phyloP scores from a whole-genome alignment of 1,284 basidiomycete genomes.

The Takashimella tepidaria region DNA sequence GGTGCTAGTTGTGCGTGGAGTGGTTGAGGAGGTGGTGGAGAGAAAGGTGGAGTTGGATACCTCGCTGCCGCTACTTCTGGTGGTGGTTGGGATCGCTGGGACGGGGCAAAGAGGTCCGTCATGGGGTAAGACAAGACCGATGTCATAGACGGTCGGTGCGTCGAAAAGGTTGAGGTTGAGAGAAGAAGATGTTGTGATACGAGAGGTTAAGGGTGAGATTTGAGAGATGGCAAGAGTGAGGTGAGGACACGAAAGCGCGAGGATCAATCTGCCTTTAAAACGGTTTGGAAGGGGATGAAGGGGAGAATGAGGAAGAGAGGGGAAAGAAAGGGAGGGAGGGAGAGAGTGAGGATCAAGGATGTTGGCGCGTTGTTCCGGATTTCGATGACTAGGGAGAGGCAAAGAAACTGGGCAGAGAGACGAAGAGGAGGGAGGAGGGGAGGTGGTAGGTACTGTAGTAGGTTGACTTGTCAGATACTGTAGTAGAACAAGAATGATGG shows the following conservation, averaged over 20 bases:
- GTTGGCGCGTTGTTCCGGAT: too few species aligned
- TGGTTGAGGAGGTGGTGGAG: conserved; percentile 1
- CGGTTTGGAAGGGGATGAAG: background rate
- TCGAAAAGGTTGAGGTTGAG: conserved; percentile 1
- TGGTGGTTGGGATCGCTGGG: conserved; percentile 10
- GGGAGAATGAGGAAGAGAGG: background rate
- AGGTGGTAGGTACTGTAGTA: background rate
- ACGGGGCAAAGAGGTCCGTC: conserved; percentile 18
- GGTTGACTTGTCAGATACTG: too few species aligned
- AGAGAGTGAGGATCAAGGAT: too few species aligned
- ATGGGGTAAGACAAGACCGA: conserved; percentile 13
- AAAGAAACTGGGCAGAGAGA: too few species aligned
- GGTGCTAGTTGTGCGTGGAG: background rate
- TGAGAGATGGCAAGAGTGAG: background rate
- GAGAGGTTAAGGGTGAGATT: background rate
- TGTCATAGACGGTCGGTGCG: conserved; percentile 4
- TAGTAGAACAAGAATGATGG: too few species aligned
- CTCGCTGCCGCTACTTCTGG: conserved; percentile 10
- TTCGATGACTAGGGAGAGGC: too few species aligned
- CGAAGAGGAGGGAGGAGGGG: background rate
- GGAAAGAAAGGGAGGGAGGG: background rate
- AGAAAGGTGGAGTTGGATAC: conserved; percentile 13
- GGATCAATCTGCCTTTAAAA: background rate
- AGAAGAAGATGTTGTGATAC: background rate
- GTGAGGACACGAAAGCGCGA: background rate